phyloP scores from a whole-genome alignment of 2,329 filamentous ascomycete species.

The Arthrobotrys conoides region DNA sequence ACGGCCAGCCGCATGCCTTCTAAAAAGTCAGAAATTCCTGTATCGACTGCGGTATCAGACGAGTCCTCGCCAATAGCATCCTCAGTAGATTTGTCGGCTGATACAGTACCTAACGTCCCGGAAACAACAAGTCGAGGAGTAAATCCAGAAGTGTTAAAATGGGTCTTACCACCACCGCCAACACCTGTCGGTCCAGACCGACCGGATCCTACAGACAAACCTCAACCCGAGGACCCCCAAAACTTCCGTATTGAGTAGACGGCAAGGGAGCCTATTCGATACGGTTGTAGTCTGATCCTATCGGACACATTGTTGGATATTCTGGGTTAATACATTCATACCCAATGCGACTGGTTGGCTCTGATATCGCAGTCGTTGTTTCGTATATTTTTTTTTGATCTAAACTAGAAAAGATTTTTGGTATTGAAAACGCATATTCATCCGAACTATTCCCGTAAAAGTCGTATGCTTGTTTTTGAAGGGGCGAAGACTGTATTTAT shows the following conservation, averaged over 20 bases:
- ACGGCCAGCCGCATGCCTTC: background rate
- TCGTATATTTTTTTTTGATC: background rate
- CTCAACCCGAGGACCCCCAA: background rate
- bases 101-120: background rate
- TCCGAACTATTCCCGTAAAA: conserved; percentile 11
- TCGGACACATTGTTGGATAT: background rate
- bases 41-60: background rate
- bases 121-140: background rate
- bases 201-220: background rate
- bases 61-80: background rate
- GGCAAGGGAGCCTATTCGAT: conserved; percentile 4
- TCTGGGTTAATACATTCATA: background rate
- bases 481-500: conserved; percentile 19
- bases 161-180: background rate
- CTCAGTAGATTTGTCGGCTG: background rate
- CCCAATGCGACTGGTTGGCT: background rate
- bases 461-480: background rate
- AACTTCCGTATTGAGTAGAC: background rate
- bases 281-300: background rate
- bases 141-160: background rate
- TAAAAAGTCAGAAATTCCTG: background rate
- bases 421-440: background rate
- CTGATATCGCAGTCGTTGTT: background rate
- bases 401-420: background rate
- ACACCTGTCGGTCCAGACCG: background rate